These are phyloP conservation scores for Euclidium syriacum DNA, from an alignment of 345 rosid genomes.

Conservation along the genomic window DNA sequence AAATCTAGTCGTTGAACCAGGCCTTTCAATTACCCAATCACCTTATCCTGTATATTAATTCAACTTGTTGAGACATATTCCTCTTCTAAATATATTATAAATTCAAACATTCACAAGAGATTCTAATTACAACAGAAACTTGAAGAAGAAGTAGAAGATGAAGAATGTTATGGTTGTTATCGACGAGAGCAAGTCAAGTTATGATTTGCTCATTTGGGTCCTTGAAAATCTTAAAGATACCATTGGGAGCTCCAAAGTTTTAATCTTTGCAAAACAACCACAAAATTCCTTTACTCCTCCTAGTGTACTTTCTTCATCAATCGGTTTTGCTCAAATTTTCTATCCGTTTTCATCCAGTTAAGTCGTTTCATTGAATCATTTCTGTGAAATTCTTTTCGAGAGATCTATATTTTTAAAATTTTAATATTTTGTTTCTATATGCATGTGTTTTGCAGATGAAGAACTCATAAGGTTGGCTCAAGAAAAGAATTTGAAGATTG, in stretches of 20 bases:
- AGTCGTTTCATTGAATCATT: neutral
- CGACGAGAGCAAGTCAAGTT: constrained; percentile 45
- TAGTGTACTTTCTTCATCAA: constrained; percentile 7
- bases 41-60: neutral
- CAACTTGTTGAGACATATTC: neutral
- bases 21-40: constrained; percentile 24
- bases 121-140: constrained; percentile 1
- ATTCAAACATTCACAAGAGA: neutral
- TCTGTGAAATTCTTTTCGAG: neutral
- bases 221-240: constrained; percentile 41
- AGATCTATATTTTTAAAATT: neutral
- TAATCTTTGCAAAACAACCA: constrained; percentile 38
- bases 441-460: constrained; percentile 20
- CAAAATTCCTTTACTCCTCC: neutral
- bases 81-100: constrained; percentile 11
- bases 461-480: constrained; percentile 21
- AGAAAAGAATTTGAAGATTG: constrained; percentile 28
- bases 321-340: constrained; percentile 32
- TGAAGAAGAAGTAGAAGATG: constrained; percentile 7
- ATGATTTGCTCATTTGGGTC: constrained; percentile 43
- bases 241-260: constrained; percentile 20
- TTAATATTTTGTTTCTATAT: neutral
- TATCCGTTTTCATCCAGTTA: constrained; percentile 32
- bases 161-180: constrained; percentile 53
- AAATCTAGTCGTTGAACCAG: constrained; percentile 15